Base-by-base conservation (phyloP, 805 yeast genomes). In the Starmera pachycereana region DNA sequence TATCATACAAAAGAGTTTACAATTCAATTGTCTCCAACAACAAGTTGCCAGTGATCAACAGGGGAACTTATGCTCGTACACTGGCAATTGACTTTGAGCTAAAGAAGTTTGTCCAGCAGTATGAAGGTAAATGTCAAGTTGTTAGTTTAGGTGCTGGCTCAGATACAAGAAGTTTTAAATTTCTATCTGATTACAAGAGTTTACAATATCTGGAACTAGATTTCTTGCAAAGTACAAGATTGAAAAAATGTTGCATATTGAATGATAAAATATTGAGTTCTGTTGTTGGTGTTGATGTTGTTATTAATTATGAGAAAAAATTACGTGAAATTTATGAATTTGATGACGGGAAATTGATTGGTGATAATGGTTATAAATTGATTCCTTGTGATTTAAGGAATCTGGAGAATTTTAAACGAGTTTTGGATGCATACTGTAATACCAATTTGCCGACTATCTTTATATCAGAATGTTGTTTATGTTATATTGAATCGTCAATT, bases 81-180 rank as follows among this genome's bases (percentile, higher is more conserved):
- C 54, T 50, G 13, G 57, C 75, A 13, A 72, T 81, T 25, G 76
- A 80, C 50, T 16, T 50, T 8, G 58, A 74, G 1, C 57, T 78
- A 3, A 54, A 65, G 2, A 49, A 54, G 16, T 78, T 76, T 45
- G 36, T 76, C 3, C 35, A 41, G 4, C 45, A 46, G 4, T 54
- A 62, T 41, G n/a, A 34, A 16, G 41, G 36, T 3, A 33, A 46
- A 6, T 58, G 73, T 31, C 85, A 81, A 57, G 75, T 75, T 6
- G 56, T 81, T 3, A 79, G 78, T 39, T 71, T 81, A 54, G 86
- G 85, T 37, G 76, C 84, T 33, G 83, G 81, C 2, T 68, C 86
- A 0, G 89, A 85, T 37, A 71, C 81, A 7, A 57, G 81, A 45
- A 60, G 63, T 33, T 65, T 73, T 42, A 60, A 58, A 8, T 46